Evolutionary conservation across 768 basidiomycete genomes (phyloP).

Genomic region (Suillus placidus): DNA sequence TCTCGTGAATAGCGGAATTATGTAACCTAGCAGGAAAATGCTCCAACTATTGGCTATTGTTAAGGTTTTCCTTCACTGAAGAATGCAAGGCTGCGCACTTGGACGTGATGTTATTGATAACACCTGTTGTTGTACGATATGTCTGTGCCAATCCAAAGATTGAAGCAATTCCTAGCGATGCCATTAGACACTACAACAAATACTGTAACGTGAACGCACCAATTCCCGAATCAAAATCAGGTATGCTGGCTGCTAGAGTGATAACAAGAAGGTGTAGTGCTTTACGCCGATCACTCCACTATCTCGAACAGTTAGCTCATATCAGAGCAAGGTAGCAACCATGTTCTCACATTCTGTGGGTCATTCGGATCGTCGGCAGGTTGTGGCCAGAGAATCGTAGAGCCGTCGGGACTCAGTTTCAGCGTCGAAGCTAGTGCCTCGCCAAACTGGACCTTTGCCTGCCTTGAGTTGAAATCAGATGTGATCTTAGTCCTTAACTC

Average conservation of each 20-base stretch:
- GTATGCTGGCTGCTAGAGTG: slow-evolving; percentile 54
- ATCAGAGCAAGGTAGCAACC: neutral
- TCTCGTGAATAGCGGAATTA: neutral
- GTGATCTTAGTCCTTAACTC: neutral
- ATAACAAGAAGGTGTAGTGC: slow-evolving; percentile 48
- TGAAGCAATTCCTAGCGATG: slow-evolving; percentile 46
- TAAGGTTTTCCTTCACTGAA: neutral
- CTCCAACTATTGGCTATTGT: slow-evolving; percentile 39
- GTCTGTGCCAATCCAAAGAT: slow-evolving; percentile 50
- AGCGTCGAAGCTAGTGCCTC: slow-evolving; percentile 45
- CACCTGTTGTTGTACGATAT: slow-evolving; percentile 47
- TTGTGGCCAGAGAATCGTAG: slow-evolving; percentile 58
- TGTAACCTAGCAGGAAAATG: slow-evolving; percentile 47
- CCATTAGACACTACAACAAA: neutral
- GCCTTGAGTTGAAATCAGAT: slow-evolving; percentile 29
- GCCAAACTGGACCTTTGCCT: slow-evolving; percentile 53
- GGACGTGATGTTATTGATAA: slow-evolving; percentile 55
- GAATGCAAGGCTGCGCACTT: slow-evolving; percentile 27
- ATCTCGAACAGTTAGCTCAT: slow-evolving; percentile 1
- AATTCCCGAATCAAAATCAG: slow-evolving; percentile 56
- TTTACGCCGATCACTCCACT: slow-evolving; percentile 52
- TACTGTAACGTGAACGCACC: slow-evolving; percentile 35
- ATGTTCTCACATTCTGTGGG: slow-evolving; percentile 52
- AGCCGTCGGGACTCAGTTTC: slow-evolving; percentile 48
- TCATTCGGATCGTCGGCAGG: slow-evolving; percentile 53